A percentile compares a stretch with the other conserved stretches of the same genome.
These are phyloP conservation scores for Psilocybe tampanensis DNA, from an alignment of 768 basidiomycete genomes.

Conservation along the genomic window DNA sequence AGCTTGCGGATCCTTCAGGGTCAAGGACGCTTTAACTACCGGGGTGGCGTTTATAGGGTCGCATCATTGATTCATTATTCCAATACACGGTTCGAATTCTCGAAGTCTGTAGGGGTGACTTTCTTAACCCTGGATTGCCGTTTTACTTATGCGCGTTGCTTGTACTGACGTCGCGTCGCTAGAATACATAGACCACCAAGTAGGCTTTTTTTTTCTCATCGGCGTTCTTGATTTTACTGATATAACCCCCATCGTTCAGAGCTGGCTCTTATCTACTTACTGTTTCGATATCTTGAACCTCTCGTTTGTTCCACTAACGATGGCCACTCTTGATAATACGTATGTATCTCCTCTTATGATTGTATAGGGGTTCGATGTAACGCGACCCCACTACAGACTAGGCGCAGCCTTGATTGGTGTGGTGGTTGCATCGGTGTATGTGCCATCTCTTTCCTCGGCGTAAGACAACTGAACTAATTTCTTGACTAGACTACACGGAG, in stretches of 20 bases:
- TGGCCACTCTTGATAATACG: slow-evolving; percentile 18
- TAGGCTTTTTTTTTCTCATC: background rate
- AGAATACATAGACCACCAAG: too few relatives aligned
- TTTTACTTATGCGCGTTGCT: background rate
- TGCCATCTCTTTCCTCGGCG: slow-evolving; percentile 1
- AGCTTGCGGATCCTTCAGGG: slow-evolving; percentile 15
- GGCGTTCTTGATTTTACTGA: background rate
- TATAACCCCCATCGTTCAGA: background rate
- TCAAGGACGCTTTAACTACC: background rate
- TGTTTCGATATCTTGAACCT: background rate
- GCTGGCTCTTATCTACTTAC: background rate
- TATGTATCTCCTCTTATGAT: slow-evolving; percentile 7
- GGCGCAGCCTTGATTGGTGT: slow-evolving; percentile 56
- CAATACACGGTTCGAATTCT: too few relatives aligned
- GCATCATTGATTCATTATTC: background rate
- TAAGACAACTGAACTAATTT: background rate
- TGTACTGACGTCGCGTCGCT: background rate
- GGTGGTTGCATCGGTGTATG: slow-evolving; percentile 49
- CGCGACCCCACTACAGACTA: slow-evolving; percentile 15
- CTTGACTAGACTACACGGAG: slow-evolving; percentile 47
- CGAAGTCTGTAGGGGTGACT: background rate
- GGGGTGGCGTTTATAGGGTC: background rate
- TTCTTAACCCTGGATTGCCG: background rate
- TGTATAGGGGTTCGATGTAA: background rate
- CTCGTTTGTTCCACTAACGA: too few relatives aligned